Evolutionary conservation across 768 basidiomycete species (phyloP), one percentile per base, ranked within the genome.

Genomic region (Mycena alexandri): DNA sequence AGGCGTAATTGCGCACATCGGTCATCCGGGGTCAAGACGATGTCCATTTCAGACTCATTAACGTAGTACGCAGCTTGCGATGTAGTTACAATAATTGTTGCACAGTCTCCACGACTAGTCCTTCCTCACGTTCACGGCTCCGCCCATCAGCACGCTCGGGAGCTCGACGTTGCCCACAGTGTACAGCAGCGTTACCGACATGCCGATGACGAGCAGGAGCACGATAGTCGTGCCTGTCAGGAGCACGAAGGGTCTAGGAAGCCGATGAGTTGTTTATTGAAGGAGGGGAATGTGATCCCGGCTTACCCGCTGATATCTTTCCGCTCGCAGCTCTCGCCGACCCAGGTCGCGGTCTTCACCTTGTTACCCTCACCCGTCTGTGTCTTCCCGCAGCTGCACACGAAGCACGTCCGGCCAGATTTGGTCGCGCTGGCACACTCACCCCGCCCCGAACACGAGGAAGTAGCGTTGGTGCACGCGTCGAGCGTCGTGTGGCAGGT

Each of bases 241-340:
- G 54, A 95, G 85, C 17, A 90, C 89, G 69, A 95, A 95, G 19
- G 90, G 87, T 14, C 93, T 95, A 67, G 41, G 67, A 42, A 14
- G 44, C 22, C 60, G 67, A 63, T 67, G 24, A 47, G 58, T 14
- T 48, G 42, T 29, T 29, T 6, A 61, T 52, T 65, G 25, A 55
- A 25, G 48, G 21, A n/a, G 25, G 43, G 13, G 46, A 34, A 47
- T 55, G 24, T 24, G 48, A 17, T 16, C 38, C 21, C 11, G 16
- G 87, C 92, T 67, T 73, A 93, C 93, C 87, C 88, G 82, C 92
- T 94, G 53, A 95, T 79, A 74, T 95, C 94, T 78, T 88, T 89
- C 69, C 89, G 85, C 81, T 94, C 89, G 71, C 94, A 95, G 68
- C 82, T 86, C 58, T 86, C 84, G 6, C 94, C 94, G 1, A 85